Evolutionary conservation across 306 rosid genomes (phyloP).

Genomic region (Quercus ilex): DNA sequence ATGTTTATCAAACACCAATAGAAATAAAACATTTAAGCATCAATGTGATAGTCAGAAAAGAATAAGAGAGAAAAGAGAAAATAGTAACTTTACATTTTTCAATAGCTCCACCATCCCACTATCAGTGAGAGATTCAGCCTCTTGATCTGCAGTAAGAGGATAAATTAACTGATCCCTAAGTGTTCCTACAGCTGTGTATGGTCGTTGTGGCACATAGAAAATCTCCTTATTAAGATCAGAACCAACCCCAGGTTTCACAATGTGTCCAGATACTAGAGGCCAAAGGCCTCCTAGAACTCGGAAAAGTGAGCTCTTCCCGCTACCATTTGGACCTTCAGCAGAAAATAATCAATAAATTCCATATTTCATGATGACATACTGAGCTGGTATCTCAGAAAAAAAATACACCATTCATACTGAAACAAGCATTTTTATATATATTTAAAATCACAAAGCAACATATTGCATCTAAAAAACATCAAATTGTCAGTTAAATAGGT

Average conservation of each 20-base stretch:
- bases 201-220: conserved; percentile 98
- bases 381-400: background rate
- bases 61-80: conserved; percentile 13
- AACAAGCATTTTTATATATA: no score
- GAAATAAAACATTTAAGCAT: conserved; percentile 1
- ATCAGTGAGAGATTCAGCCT: conserved; percentile 71
- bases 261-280: conserved; percentile 92
- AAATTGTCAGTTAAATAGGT: background rate
- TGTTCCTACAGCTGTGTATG: conserved; percentile 99
- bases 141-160: conserved; percentile 78
- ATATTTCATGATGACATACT: background rate
- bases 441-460: background rate
- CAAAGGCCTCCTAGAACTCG: conserved; percentile 98
- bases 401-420: background rate
- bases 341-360: conserved; percentile 13
- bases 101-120: conserved; percentile 83
- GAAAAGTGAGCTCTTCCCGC: conserved; percentile 99
- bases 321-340: conserved; percentile 96
- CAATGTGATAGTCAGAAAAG: conserved; percentile 3
- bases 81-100: conserved; percentile 55
- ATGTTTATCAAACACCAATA: conserved; percentile 11
- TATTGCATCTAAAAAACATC: background rate
- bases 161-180: conserved; percentile 97
- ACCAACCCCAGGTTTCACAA: conserved; percentile 96
- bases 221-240: conserved; percentile 98